Evolutionary conservation across 2,329 filamentous ascomycete species (phyloP).

Genomic region (Apiospora phragmitis): DNA sequence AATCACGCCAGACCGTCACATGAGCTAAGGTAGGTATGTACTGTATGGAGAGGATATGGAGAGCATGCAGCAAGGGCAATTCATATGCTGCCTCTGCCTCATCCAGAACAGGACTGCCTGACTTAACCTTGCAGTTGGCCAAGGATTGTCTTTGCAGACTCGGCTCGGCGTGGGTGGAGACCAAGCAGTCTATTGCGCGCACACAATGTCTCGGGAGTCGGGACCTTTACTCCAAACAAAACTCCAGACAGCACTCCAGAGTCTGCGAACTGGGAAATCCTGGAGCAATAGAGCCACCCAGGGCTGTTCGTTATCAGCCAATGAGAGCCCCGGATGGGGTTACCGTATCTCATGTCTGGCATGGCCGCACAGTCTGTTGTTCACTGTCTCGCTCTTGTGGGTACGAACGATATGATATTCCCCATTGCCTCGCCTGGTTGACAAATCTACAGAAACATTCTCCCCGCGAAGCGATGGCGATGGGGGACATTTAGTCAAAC

Average conservation of each 20-base stretch:
- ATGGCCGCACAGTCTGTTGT: not conserved
- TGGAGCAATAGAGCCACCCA: not conserved
- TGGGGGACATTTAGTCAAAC: not conserved
- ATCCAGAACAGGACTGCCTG: not conserved
- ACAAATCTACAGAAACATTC: not conserved
- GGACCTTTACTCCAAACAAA: not conserved
- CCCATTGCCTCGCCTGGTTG: not conserved
- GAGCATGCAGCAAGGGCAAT: not conserved
- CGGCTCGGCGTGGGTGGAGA: not conserved
- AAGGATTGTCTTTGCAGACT: not conserved
- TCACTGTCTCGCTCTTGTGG: not conserved
- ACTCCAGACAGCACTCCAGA: not conserved
- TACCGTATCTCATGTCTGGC: not conserved
- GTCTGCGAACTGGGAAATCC: not conserved
- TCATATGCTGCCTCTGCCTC: not conserved
- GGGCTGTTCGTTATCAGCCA: not conserved
- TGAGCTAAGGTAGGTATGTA: not conserved
- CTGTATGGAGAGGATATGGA: not conserved
- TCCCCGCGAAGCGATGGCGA: not conserved
- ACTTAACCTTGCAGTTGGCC: not conserved
- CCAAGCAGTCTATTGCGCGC: not conserved
- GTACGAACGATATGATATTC: not conserved
- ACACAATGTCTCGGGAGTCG: conserved; percentile 2
- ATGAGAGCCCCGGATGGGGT: not conserved
- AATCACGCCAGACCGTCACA: conserved; percentile 4